phyloP scores from a whole-genome alignment of 306 rosid genomes.

The Sicyos edulis region DNA sequence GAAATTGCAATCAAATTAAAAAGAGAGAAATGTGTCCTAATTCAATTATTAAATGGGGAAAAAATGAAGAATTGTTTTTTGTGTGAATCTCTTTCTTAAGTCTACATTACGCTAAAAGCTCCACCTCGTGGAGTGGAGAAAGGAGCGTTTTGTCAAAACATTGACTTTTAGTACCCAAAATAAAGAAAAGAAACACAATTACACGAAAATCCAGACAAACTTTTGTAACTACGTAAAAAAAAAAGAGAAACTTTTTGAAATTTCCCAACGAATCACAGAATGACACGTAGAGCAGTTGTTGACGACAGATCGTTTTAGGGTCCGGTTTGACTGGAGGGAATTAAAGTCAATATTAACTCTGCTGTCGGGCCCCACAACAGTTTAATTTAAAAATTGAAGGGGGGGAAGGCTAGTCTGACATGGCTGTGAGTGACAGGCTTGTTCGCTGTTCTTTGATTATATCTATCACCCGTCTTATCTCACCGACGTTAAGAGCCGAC shows the following conservation, averaged over 20 bases:
- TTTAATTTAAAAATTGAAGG: not conserved
- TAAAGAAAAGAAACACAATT: not conserved
- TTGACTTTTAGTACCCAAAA: not conserved
- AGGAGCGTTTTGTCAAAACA: constrained; percentile 1
- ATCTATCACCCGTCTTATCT: constrained; percentile 5
- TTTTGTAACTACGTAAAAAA: no score
- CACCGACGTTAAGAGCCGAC: not conserved
- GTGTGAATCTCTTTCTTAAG: not conserved
- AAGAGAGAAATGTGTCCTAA: not conserved
- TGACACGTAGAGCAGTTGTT: not conserved
- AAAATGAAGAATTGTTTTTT: not conserved
- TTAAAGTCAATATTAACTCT: not conserved
- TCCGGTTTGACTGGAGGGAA: not conserved
- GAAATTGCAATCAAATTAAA: no score
- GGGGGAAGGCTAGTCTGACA: constrained; percentile 1
- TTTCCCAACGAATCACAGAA: no score
- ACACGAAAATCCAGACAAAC: not conserved
- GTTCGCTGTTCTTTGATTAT: not conserved
- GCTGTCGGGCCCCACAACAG: not conserved
- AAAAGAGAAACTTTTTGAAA: no score
- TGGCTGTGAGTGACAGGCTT: not conserved
- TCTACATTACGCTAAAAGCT: not conserved
- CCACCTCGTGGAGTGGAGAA: constrained; percentile 8
- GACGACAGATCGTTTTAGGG: not conserved
- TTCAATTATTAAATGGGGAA: not conserved